Percentiles rank a stretch among this genome's conserved stretches.
Conservation (phyloP, 108 stramenopile species). For the Cyclostephanos tholiformis region DNA sequence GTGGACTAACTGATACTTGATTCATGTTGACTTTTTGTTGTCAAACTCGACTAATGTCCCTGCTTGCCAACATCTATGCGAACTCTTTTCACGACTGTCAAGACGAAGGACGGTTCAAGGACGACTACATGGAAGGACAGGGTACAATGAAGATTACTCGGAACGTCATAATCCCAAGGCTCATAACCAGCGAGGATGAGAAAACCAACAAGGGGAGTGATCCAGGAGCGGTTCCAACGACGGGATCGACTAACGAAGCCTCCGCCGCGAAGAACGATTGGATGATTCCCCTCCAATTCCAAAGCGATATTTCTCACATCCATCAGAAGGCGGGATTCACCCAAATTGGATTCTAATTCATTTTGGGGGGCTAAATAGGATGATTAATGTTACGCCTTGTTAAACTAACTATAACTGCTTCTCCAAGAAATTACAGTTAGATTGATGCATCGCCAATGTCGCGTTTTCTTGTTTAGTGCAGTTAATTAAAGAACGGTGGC, state of each 20-base stretch:
- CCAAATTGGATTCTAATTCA: too few relatives aligned
- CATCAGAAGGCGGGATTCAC: conserved; percentile 71
- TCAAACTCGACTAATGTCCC: background rate
- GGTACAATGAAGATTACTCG: conserved; percentile 87
- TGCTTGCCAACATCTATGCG: background rate
- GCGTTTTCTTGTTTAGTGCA: background rate
- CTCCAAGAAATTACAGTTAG: too few relatives aligned
- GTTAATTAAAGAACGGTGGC: conserved; percentile 18
- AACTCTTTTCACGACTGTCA: background rate
- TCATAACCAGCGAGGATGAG: conserved; percentile 21
- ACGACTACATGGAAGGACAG: conserved; percentile 91
- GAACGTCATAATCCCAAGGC: conserved; percentile 61
- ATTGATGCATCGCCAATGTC: too few relatives aligned
- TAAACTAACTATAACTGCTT: too few relatives aligned
- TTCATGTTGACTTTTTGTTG: background rate
- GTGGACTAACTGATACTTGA: conserved; percentile 2
- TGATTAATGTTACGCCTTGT: too few relatives aligned
- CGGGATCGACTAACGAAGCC: background rate
- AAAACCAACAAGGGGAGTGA: conserved; percentile 15
- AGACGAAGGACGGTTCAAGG: conserved; percentile 90
- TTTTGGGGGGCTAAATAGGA: too few relatives aligned
- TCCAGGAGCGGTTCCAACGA: too few relatives aligned
- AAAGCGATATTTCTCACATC: conserved; percentile 84
- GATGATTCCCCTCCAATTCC: conserved; percentile 89
- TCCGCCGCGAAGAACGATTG: conserved; percentile 61